Base-by-base conservation (phyloP, 257 asterid genomes). In the Coffea canephora region DNA sequence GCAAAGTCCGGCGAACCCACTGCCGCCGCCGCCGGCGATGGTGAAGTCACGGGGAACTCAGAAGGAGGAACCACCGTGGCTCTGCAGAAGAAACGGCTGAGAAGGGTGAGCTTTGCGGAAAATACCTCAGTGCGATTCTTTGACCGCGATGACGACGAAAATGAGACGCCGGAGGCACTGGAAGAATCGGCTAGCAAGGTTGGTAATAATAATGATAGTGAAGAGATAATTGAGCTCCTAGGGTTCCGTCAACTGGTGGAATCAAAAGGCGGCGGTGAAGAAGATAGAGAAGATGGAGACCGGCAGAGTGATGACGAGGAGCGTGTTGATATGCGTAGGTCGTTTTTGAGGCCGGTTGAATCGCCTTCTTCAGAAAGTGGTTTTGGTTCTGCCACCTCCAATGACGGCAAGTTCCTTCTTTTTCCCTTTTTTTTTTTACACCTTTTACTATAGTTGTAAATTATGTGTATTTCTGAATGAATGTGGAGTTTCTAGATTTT, bases 81-180 rank as follows among this genome's bases (percentile, higher is more conserved):
- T 46, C 34, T 71, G 80, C 91, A 85, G 87, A 89, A 83, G 87
- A 96, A 94, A 88, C 89, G 96, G 81, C 86, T 89, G 11, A 95
- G 98, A 78, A 88, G 99, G 73, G 99, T 96, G 83, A 96, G 99
- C 91, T 96, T 96, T 81, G 99, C 99, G 18, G 99, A 94, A 88
- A 90, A 75, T 87, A 94, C 99, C 16, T 92, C 97, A 7, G 83
- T 96, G 7, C 97, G 86, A 87, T 89, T 96, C 89, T 96, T 96
- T 86, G 93, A 96, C 87, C 94, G 97, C 39, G 98, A 94, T 57
- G 99, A 92, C 27, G 99, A 92, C 34, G 94, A 88, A 67, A 86
- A 87, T 54, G 94, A 84, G 80, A 88, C 90, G 54, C 94, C 97
- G 45, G 71, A 76, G 69, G 94, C 97, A 43, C 73, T 77, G 69